phyloP scores from a whole-genome alignment of 345 rosid species.

The Reutealis trisperma region DNA sequence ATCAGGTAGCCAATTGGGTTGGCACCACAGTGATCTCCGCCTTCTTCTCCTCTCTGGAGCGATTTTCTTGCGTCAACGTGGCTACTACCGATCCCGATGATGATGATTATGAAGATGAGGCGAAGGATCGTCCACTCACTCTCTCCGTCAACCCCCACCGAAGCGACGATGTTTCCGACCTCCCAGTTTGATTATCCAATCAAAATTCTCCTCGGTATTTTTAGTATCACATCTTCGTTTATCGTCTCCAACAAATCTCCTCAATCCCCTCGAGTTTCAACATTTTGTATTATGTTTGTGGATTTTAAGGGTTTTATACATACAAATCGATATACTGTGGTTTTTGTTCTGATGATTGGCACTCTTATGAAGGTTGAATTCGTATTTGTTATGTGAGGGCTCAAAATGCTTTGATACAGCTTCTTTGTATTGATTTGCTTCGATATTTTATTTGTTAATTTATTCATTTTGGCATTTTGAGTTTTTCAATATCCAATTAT shows the following conservation, averaged over 20 bases:
- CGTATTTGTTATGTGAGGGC: not conserved
- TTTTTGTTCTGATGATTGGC: not conserved
- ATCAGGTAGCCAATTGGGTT: conserved; percentile 66
- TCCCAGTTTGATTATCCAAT: conserved; percentile 22
- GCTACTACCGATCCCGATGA: conserved; percentile 67
- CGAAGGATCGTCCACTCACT: conserved; percentile 54
- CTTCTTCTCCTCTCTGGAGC: conserved; percentile 87
- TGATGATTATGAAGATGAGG: conserved; percentile 54
- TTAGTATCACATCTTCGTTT: not conserved
- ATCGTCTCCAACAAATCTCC: not conserved
- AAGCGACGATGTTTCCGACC: conserved; percentile 29
- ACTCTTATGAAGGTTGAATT: not conserved
- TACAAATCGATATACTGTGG: not conserved
- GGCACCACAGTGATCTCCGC: conserved; percentile 73
- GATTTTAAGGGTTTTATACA: conserved; percentile 9
- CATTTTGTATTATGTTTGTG: conserved; percentile 2
- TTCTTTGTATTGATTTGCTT: not conserved
- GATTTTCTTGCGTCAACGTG: conserved; percentile 83
- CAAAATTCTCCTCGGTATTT: not conserved
- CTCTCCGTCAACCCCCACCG: conserved; percentile 36
- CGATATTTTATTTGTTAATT: too few species aligned
- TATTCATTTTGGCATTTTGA: not conserved
- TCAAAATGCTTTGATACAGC: conserved; percentile 2
- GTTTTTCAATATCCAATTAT: not conserved
- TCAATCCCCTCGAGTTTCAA: not conserved